A percentile compares a stretch with the other conserved stretches of the same genome.
Evolutionary conservation across 108 stramenopile species (phyloP).

Genomic region (Bacterosira constricta): DNA sequence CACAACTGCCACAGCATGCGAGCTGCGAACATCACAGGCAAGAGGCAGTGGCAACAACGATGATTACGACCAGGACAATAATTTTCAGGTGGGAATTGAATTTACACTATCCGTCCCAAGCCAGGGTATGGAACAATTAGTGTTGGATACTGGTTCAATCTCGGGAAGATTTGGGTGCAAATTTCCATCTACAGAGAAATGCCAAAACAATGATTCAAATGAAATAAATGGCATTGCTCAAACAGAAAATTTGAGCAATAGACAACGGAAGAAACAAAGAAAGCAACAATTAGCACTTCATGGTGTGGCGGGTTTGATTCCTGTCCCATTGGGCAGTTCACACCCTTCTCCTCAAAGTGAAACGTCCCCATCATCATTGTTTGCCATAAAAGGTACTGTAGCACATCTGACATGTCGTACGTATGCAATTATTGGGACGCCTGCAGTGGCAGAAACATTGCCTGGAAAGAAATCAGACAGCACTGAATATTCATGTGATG

Average conservation of each 20-base stretch:
- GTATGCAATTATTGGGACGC: slow-evolving; percentile 25
- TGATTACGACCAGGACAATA: background rate
- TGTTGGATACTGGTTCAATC: slow-evolving; percentile 51
- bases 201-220: background rate
- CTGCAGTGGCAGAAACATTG: background rate
- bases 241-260: slow-evolving; percentile 21
- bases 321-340: slow-evolving; percentile 8
- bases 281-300: slow-evolving; percentile 22
- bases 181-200: slow-evolving; percentile 21
- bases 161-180: slow-evolving; percentile 60
- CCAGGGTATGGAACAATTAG: slow-evolving; percentile 62
- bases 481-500: background rate
- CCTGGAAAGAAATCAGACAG: background rate
- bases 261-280: slow-evolving; percentile 38
- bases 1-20: background rate
- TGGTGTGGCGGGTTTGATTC: slow-evolving; percentile 48
- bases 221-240: background rate
- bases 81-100: slow-evolving; percentile 20
- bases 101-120: slow-evolving; percentile 64
- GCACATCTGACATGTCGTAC: slow-evolving; percentile 56
- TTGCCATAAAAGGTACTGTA: slow-evolving; percentile 63
- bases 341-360: background rate
- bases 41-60: background rate
- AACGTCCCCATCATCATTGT: slow-evolving; percentile 4
- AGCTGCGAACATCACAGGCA: background rate